phyloP scores from a whole-genome alignment of 2,329 filamentous ascomycete species.

The Epichloe bromicola region DNA sequence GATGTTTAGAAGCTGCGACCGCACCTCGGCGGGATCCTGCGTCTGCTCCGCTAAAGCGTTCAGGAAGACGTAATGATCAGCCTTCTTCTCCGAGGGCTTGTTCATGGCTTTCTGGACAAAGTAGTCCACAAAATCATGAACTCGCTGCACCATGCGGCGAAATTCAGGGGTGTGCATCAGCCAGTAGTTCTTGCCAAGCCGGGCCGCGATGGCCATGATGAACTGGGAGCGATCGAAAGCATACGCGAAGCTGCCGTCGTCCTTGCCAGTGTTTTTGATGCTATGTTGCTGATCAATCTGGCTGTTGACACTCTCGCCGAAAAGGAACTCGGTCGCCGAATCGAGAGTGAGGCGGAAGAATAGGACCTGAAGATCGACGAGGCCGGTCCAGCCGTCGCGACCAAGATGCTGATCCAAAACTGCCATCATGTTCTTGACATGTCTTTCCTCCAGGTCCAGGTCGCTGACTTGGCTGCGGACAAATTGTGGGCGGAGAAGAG shows the following conservation, averaged over 20 bases:
- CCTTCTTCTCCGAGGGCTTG: conserved; percentile 8
- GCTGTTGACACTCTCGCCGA: conserved; percentile 40
- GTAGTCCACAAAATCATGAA: conserved; percentile 10
- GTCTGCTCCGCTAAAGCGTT: conserved; percentile 21
- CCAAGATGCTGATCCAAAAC: conserved; percentile 7
- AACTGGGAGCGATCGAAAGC: conserved; percentile 4
- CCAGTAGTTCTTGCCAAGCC: conserved; percentile 33
- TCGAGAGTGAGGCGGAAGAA: conserved; percentile 38
- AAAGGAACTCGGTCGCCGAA: conserved; percentile 42
- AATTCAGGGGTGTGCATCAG: conserved; percentile 51
- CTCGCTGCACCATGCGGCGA: conserved; percentile 41
- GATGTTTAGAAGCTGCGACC: conserved; percentile 23
- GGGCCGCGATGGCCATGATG: conserved; percentile 18
- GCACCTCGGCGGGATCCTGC: conserved; percentile 13
- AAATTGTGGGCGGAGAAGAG: conserved; percentile 28
- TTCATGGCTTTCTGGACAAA: conserved; percentile 57
- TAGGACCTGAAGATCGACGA: conserved; percentile 31
- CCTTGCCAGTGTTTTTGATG: conserved; percentile 6
- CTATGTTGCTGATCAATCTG: conserved; percentile 18
- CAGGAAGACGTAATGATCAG: conserved; percentile 19
- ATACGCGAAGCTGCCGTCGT: conserved; percentile 15
- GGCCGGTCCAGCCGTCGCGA: conserved; percentile 20
- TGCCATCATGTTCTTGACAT: too few species aligned
- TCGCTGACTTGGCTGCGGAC: conserved; percentile 29
- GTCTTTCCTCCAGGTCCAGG: conserved; percentile 13